Evolutionary conservation across 192 early-diverging fungal species (phyloP), one percentile per base, ranked within the genome.

Genomic region (Podila clonocystis): DNA sequence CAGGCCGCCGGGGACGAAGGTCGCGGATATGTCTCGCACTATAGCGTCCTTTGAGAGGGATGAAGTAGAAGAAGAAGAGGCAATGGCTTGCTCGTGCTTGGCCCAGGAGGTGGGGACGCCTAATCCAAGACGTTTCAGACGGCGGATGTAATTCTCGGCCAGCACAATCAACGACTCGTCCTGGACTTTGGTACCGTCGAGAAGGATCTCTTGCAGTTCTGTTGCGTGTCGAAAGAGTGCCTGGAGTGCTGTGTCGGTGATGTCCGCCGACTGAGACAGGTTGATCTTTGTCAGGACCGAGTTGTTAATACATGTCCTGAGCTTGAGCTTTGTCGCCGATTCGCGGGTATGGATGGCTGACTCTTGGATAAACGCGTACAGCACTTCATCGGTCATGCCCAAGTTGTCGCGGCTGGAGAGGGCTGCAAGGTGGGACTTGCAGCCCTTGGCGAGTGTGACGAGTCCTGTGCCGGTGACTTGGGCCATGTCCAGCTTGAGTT

Each of bases 21-120:
- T 3, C 0, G 29, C 30, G 1, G 55, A 33, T 20, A 50, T 69
- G 8, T 57, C 57, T 8, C 57, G 20, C 7, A 38, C 29, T 22
- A 41, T 34, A 8, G 34, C 33, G 4, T 52, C 26, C 4, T 17
- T 65, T 26, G 15, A 30, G 45, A 48, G 8, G 15, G 11, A 15
- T 19, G 24, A 48, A 30, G 45, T 50, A 20, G 60, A 28, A 4
- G 68, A 29, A 20, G 22, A 26, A 3, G 61, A 13, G 7, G 36
- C n/a, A 20, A 19, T 33, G 22, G 33, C 52, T 8, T 62, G 28
- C 30, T 59, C 67, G 15, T 65, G 63, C 11, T 76, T 48, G 0
- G 29, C 24, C 74, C 74, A 76, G 3, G 62, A 62, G 2, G 38
- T 22, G 2, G 74, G 74, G 5, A 65, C 58, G 3, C 74, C 67